phyloP scores from a whole-genome alignment of 208 protist genomes.

The Trypanosoma grayi region DNA sequence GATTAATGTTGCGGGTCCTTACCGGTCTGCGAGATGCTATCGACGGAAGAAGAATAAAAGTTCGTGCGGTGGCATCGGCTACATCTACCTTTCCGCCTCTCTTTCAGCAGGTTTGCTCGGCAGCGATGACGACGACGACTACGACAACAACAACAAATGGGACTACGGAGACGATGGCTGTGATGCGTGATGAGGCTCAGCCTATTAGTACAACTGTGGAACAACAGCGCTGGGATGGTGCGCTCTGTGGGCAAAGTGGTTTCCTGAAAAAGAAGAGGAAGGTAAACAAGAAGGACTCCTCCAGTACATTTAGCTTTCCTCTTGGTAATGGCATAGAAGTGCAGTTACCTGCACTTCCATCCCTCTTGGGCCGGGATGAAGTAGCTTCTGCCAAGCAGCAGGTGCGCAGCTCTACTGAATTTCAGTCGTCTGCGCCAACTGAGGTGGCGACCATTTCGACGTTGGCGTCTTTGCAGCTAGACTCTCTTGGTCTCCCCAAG shows the following conservation, averaged over 20 bases:
- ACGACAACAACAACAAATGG: no score
- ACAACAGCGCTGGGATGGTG: background rate
- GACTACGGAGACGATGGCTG: no score
- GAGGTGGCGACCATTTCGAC: no score
- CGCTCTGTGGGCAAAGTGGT: background rate
- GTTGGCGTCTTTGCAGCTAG: no score
- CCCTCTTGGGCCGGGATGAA: background rate
- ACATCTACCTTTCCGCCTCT: no score
- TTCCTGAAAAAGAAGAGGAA: background rate
- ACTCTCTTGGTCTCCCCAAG: background rate
- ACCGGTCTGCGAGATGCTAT: no score
- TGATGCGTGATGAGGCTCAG: background rate
- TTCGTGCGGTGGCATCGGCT: no score
- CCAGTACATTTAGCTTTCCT: background rate
- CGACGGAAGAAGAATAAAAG: no score
- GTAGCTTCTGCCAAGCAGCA: background rate
- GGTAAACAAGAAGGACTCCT: background rate
- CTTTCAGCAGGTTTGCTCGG: background rate
- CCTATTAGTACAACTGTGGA: no score
- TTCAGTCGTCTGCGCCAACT: no score
- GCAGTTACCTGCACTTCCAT: background rate
- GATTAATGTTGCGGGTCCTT: no score
- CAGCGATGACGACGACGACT: background rate
- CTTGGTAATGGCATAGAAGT: conserved; percentile 22
- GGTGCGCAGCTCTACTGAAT: no score